Evolutionary conservation across 352 stramenopile species (phyloP), one percentile per base, ranked within the genome.

Genomic region (Pythium guiyangense): DNA sequence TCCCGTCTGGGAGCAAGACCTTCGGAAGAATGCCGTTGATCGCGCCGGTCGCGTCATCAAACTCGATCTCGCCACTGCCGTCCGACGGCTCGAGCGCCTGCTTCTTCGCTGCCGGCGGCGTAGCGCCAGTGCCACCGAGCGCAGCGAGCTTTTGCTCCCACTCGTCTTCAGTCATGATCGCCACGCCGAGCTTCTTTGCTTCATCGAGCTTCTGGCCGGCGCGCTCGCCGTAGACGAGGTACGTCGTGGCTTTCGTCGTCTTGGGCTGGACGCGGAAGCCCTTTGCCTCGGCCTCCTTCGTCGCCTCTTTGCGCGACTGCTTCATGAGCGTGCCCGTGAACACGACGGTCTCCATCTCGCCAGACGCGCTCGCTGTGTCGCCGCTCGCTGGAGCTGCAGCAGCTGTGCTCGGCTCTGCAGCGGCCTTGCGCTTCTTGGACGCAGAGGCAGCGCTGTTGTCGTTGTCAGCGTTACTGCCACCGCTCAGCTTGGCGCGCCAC

Each of bases 21-120:
- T 74, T 75, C 3, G 75, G 74, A 4, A 60, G 47, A 31, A 79
- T 47, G 10, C 66, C 70, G 48, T 77, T 77, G 62, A 86, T 59
- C n/a, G 62, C 72, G 4, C 56, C 72, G 10, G 69, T 84, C 35
- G 57, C 63, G 29, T 81, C 66, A 27, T 85, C 72, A 45, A 74
- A 82, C 15, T 61, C 66, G 35, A 64, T 34, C 0, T 70, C 57
- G 25, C 27, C 64, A 27, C 52, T 49, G 18, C 47, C 48, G n/a
- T 55, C n/a, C n/a, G 49, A 57, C 5, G 25, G 26, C 15, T 40
- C 17, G 14, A 43, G 47, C 39, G 25, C 2, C n/a, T 31, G 18
- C 12, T 37, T 49, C 49, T 67, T 62, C 64, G 40, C 56, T 20
- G 27, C 35, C 15, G 53, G 54, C 12, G 40, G 11, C 3, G 47